Evolutionary conservation across 2,329 filamentous ascomycete species (phyloP).

Genomic region (Teratosphaeria zuluensis): DNA sequence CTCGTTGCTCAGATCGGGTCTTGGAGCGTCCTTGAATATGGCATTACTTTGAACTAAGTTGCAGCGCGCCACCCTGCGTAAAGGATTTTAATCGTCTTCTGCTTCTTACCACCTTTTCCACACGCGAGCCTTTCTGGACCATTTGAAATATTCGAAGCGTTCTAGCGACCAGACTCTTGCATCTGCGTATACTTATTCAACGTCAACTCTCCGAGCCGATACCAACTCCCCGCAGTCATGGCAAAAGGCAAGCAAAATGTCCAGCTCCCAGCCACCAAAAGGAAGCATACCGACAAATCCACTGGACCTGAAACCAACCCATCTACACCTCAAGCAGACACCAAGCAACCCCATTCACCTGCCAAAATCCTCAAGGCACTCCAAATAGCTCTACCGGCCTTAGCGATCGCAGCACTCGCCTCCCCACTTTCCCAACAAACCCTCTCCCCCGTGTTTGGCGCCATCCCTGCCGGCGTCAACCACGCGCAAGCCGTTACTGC

Average conservation of each 20-base stretch:
- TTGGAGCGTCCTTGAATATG: not conserved
- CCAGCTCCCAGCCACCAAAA: constrained; percentile 1
- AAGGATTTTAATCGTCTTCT: not conserved
- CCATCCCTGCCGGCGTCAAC: constrained; percentile 64
- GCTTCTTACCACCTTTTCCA: not conserved
- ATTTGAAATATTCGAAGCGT: not conserved
- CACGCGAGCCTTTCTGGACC: not conserved
- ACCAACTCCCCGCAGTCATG: not conserved
- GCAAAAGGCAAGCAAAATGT: constrained; percentile 5
- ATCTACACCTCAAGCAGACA: not conserved
- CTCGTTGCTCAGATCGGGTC: not conserved
- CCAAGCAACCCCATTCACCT: not conserved
- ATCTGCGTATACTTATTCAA: not conserved
- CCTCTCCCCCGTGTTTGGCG: constrained; percentile 80
- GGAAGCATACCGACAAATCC: constrained; percentile 1
- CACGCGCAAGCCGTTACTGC: constrained; percentile 55
- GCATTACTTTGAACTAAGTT: not conserved
- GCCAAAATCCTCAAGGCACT: not conserved
- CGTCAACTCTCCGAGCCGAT: not conserved
- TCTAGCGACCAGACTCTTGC: not conserved
- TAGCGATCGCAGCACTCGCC: constrained; percentile 48
- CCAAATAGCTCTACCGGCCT: constrained; percentile 1
- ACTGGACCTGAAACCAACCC: not conserved
- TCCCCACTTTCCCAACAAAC: constrained; percentile 65
- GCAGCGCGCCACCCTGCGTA: not conserved